phyloP scores from a whole-genome alignment of 2,329 filamentous ascomycete genomes.

The Penicillium capsulatum region DNA sequence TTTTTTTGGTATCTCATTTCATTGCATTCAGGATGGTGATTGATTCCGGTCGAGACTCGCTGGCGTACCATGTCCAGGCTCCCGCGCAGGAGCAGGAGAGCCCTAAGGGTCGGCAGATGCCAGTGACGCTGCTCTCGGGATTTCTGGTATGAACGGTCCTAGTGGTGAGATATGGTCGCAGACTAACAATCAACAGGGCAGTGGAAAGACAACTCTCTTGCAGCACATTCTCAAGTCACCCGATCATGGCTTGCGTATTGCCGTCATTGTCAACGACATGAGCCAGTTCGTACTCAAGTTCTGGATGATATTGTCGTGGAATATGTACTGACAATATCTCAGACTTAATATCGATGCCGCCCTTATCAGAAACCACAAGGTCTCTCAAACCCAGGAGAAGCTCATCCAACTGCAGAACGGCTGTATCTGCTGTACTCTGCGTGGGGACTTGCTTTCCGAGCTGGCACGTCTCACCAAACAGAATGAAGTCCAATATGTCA shows the following conservation, averaged over 20 bases:
- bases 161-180: not conserved
- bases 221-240: slow-evolving; percentile 62
- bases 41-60: slow-evolving; percentile 17
- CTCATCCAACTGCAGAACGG: slow-evolving; percentile 67
- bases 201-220: slow-evolving; percentile 67
- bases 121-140: slow-evolving; percentile 59
- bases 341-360: slow-evolving; percentile 64
- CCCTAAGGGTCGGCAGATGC: slow-evolving; percentile 35
- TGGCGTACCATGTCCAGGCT: slow-evolving; percentile 12
- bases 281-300: slow-evolving; percentile 46
- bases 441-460: slow-evolving; percentile 67
- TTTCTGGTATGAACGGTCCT: slow-evolving; percentile 47
- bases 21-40: slow-evolving; percentile 19
- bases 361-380: slow-evolving; percentile 54
- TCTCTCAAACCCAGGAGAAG: slow-evolving; percentile 60
- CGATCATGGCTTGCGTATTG: slow-evolving; percentile 64
- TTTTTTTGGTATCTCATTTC: not conserved
- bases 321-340: not conserved
- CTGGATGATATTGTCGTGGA: not conserved
- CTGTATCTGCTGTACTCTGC: slow-evolving; percentile 72
- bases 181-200: slow-evolving; percentile 46
- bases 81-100: slow-evolving; percentile 30
- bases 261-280: slow-evolving; percentile 71
- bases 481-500: slow-evolving; percentile 64
- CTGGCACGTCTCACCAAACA: slow-evolving; percentile 61